These are phyloP conservation scores for Parietichytrium sp. DNA, from an alignment of 108 stramenopile genomes.

Conservation along the genomic window DNA sequence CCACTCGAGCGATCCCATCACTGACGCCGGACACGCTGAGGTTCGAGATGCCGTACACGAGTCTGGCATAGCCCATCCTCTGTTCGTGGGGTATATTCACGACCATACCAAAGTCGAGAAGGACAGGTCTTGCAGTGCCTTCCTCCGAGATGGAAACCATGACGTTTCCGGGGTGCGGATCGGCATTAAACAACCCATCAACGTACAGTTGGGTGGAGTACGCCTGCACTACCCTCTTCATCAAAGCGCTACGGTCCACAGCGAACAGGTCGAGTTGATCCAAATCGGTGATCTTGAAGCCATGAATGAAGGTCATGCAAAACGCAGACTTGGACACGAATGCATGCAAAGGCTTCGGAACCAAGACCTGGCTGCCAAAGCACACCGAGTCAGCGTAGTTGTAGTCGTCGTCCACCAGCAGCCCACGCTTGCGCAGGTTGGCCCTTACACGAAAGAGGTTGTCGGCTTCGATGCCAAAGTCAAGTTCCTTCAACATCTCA, in stretches of 20 bases:
- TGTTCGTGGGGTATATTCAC: neutral
- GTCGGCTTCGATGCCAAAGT: neutral
- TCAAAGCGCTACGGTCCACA: neutral
- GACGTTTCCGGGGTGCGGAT: constrained; percentile 40
- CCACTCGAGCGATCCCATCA: neutral
- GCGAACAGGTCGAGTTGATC: neutral
- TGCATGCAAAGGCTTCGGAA: neutral
- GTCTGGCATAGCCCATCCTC: neutral
- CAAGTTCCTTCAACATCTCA: constrained; percentile 36
- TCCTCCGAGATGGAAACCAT: neutral
- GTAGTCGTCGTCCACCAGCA: neutral
- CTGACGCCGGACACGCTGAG: neutral
- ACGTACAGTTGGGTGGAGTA: neutral
- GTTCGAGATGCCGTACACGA: constrained; percentile 21
- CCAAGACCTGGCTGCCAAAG: neutral
- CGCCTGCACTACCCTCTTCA: neutral
- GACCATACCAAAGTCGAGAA: constrained; percentile 38
- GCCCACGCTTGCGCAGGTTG: neutral
- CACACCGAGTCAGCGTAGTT: neutral
- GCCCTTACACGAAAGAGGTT: neutral
- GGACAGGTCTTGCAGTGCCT: neutral
- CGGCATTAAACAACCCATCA: neutral
- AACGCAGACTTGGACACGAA: neutral
- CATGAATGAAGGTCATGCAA: constrained; percentile 5
- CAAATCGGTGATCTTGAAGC: constrained; percentile 24